These are phyloP conservation scores for Teunomyces panamensis DNA, from an alignment of 805 yeast genomes.

Conservation along the genomic window DNA sequence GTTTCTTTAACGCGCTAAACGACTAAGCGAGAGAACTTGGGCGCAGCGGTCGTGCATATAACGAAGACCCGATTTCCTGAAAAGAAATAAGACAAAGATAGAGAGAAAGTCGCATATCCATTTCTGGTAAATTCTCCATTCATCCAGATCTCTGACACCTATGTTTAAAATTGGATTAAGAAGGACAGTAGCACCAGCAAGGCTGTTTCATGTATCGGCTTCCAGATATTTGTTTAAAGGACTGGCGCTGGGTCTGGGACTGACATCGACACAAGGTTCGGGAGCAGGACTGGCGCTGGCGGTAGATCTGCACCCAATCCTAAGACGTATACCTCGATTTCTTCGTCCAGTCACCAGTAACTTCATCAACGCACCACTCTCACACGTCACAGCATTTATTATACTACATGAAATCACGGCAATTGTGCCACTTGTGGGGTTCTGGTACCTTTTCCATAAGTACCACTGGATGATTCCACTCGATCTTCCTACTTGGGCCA, in stretches of 20 bases:
- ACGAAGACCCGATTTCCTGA: too few relatives aligned
- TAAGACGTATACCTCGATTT: conserved; percentile 47
- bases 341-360: conserved; percentile 49
- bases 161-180: background rate
- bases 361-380: conserved; percentile 54
- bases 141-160: background rate
- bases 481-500: conserved; percentile 57
- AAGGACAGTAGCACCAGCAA: background rate
- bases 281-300: background rate
- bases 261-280: background rate
- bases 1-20: background rate
- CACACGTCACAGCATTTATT: conserved; percentile 62
- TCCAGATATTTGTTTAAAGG: background rate
- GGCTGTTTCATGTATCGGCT: background rate
- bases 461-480: conserved; percentile 49
- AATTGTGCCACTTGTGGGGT: conserved; percentile 60
- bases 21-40: background rate
- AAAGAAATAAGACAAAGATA: too few relatives aligned
- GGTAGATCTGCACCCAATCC: conserved; percentile 18
- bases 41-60: background rate
- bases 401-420: conserved; percentile 76
- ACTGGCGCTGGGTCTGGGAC: background rate
- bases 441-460: conserved; percentile 66
- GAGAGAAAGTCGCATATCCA: background rate
- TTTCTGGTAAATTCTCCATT: background rate